A percentile compares a stretch with the other conserved stretches of the same genome.
These are phyloP conservation scores for Funneliformis mosseae DNA, from an alignment of 192 early-diverging fungal genomes.

Conservation along the genomic window DNA sequence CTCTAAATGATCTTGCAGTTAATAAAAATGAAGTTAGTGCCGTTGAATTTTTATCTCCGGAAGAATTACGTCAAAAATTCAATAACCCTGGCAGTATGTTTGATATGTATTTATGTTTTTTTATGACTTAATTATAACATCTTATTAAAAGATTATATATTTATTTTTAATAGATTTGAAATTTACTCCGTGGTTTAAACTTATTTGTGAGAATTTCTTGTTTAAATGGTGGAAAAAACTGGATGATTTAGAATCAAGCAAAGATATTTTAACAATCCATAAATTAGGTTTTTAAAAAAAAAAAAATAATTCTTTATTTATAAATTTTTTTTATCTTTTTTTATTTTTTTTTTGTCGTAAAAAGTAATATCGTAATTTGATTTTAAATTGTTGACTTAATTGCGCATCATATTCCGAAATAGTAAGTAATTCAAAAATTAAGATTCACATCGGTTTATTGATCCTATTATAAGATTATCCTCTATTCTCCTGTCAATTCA, in stretches of 20 bases:
- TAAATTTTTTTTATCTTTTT: neutral
- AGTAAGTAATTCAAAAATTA: too few species aligned
- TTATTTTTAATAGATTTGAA: conserved; percentile 53
- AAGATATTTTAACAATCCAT: conserved; percentile 12
- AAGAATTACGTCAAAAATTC: conserved; percentile 80
- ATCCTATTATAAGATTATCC: too few species aligned
- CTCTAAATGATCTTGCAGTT: conserved; percentile 68
- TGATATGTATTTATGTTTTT: conserved; percentile 21
- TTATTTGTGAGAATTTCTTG: conserved; percentile 90
- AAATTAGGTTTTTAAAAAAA: conserved; percentile 13
- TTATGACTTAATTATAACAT: neutral
- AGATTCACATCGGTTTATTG: too few species aligned
- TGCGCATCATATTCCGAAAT: too few species aligned
- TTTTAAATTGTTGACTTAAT: too few species aligned
- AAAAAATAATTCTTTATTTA: neutral
- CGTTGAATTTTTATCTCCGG: conserved; percentile 77
- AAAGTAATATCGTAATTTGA: too few species aligned
- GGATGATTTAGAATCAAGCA: conserved; percentile 15
- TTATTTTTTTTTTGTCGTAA: too few species aligned
- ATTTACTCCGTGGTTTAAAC: conserved; percentile 95
- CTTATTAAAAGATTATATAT: neutral
- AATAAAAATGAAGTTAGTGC: conserved; percentile 92
- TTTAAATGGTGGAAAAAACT: conserved; percentile 97
- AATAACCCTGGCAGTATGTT: conserved; percentile 49
- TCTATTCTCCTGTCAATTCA: too few species aligned